Evolutionary conservation across 108 stramenopile genomes (phyloP).

Genomic region (Nitzschia inconspicua): DNA sequence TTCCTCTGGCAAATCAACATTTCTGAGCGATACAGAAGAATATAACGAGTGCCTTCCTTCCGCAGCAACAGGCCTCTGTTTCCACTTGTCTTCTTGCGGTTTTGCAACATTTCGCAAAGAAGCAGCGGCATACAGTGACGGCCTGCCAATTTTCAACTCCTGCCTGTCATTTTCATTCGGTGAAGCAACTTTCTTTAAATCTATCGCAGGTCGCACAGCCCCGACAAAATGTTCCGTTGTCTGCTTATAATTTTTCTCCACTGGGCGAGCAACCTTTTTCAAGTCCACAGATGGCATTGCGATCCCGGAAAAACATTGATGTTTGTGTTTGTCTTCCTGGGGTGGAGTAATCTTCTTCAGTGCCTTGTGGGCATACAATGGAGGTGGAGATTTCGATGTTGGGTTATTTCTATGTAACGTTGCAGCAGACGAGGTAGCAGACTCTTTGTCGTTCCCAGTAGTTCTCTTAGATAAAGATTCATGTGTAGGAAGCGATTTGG

Average conservation of each 20-base stretch:
- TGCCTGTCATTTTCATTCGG: background rate
- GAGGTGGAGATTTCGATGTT: too few species aligned
- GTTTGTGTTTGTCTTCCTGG: background rate
- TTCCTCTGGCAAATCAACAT: background rate
- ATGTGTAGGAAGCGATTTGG: too few species aligned
- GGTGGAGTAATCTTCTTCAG: constrained; percentile 1
- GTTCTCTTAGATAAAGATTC: too few species aligned
- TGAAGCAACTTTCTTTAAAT: background rate
- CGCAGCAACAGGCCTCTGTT: background rate
- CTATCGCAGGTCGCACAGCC: background rate
- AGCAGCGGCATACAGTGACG: background rate
- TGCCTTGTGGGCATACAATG: background rate
- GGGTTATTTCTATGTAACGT: too few species aligned
- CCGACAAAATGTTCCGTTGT: too few species aligned
- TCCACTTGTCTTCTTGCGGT: background rate
- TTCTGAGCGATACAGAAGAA: background rate
- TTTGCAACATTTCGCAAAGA: background rate
- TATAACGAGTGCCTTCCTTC: background rate
- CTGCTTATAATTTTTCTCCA: too few species aligned
- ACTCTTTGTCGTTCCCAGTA: too few species aligned
- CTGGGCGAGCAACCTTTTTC: background rate
- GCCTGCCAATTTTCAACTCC: too few species aligned
- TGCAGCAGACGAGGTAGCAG: too few species aligned
- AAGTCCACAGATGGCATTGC: background rate
- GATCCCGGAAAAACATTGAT: background rate